phyloP scores from a whole-genome alignment of 768 basidiomycete genomes.

The Pleurotus giganteus region DNA sequence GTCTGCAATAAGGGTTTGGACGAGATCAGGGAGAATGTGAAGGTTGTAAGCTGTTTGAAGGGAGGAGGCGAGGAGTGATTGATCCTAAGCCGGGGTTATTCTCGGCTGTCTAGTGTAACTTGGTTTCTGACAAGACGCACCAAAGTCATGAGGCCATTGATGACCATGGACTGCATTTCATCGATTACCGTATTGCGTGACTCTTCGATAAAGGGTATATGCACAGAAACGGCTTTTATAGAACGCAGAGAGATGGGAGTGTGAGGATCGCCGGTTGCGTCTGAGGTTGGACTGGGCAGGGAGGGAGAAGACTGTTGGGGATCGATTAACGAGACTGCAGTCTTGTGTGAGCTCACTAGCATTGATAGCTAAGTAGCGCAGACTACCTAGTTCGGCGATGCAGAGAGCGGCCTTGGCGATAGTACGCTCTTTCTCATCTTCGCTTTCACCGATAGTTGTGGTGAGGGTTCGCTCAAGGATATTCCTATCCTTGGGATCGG shows the following conservation, averaged over 20 bases:
- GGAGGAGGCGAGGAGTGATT: conserved; percentile 86
- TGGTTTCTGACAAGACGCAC: conserved; percentile 41
- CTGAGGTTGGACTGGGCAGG: background rate
- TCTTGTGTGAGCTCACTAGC: conserved; percentile 10
- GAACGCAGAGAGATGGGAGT: conserved; percentile 61
- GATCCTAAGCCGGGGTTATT: conserved; percentile 56
- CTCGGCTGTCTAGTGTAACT: background rate
- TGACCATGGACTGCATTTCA: conserved; percentile 92
- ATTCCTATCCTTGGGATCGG: conserved; percentile 6
- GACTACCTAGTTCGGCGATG: conserved; percentile 80
- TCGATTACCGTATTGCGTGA: conserved; percentile 67
- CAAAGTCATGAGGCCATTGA: conserved; percentile 71
- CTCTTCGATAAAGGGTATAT: conserved; percentile 70
- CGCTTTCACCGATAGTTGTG: conserved; percentile 51
- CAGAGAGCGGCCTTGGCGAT: conserved; percentile 95
- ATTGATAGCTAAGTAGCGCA: conserved; percentile 24
- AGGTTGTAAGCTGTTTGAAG: conserved; percentile 96
- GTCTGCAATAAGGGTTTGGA: conserved; percentile 75
- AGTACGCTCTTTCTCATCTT: conserved; percentile 82
- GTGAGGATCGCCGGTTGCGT: conserved; percentile 15
- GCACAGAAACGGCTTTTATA: conserved; percentile 66
- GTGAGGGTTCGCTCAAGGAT: conserved; percentile 11
- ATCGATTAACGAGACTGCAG: conserved; percentile 50
- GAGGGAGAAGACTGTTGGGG: conserved; percentile 15
- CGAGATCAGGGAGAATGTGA: conserved; percentile 76